These are phyloP conservation scores for Chytriomyces hyalinus DNA, from an alignment of 192 early-diverging fungal genomes.

Conservation along the genomic window DNA sequence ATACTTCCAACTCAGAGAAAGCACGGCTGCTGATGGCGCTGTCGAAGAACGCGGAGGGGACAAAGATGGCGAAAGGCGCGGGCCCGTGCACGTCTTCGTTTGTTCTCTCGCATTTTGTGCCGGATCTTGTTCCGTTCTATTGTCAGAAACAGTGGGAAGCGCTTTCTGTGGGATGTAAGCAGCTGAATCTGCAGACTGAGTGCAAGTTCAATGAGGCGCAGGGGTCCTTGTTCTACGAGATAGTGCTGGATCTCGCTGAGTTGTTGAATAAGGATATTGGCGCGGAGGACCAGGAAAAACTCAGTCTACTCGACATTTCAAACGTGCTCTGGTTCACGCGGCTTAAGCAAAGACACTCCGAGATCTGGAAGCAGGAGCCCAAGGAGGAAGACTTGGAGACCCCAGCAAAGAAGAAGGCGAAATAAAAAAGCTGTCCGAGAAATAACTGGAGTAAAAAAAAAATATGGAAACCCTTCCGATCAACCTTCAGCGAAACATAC, in stretches of 20 bases:
- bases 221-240: neutral
- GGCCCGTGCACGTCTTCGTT: neutral
- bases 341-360: neutral
- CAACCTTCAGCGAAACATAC: no score
- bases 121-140: neutral
- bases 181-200: neutral
- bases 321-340: neutral
- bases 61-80: neutral
- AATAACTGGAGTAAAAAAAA: neutral
- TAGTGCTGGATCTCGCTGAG: neutral
- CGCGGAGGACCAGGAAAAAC: neutral
- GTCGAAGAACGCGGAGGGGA: neutral
- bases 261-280: neutral
- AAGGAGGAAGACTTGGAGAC: neutral
- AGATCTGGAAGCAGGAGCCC: neutral
- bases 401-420: neutral
- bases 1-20: neutral
- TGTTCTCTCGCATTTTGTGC: neutral
- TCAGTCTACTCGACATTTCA: neutral
- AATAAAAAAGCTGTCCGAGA: neutral
- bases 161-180: neutral
- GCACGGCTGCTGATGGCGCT: neutral
- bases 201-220: conserved; percentile 1
- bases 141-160: conserved; percentile 2
- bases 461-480: neutral